A percentile compares a stretch with the other conserved stretches of the same genome.
phyloP scores from a whole-genome alignment of 2,329 filamentous ascomycete genomes.

The Talaromyces verruculosus region DNA sequence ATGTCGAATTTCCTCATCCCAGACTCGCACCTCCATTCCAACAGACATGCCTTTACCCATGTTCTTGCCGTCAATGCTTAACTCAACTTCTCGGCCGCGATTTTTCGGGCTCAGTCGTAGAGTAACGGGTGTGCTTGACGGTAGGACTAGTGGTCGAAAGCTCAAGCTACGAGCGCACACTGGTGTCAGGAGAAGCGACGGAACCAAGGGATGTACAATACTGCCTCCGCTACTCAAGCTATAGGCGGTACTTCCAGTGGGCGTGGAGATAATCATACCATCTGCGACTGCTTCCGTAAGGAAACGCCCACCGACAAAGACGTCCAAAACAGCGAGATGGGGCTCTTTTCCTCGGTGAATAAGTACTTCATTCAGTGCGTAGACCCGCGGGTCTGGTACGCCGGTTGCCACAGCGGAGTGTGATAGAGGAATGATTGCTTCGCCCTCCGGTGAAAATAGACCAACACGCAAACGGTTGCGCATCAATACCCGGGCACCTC shows the following conservation, averaged over 20 bases:
- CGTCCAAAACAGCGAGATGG: constrained; percentile 87
- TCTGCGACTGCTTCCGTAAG: constrained; percentile 93
- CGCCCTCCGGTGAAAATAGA: constrained; percentile 69
- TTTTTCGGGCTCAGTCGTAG: constrained; percentile 80
- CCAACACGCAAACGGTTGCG: constrained; percentile 85
- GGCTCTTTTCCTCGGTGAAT: constrained; percentile 88
- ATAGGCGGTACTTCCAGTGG: constrained; percentile 93
- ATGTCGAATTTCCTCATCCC: constrained; percentile 72
- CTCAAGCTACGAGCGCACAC: constrained; percentile 91
- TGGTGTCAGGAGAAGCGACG: constrained; percentile 83
- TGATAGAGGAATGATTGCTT: constrained; percentile 44
- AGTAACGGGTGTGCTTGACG: constrained; percentile 79
- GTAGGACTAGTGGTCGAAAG: constrained; percentile 87
- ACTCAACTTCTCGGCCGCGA: constrained; percentile 70
- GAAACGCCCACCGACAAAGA: constrained; percentile 84
- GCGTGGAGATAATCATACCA: constrained; percentile 89
- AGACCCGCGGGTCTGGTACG: constrained; percentile 45
- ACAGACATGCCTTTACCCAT: constrained; percentile 63
- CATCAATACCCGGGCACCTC: constrained; percentile 77
- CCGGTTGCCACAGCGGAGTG: constrained; percentile 35
- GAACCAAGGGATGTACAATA: constrained; percentile 91
- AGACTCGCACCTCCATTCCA: constrained; percentile 85
- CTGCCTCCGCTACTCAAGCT: constrained; percentile 88
- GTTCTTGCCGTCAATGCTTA: constrained; percentile 75
- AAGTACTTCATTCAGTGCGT: constrained; percentile 92